phyloP scores from a whole-genome alignment of 2,329 filamentous ascomycete genomes.

The Sporothrix mexicana region DNA sequence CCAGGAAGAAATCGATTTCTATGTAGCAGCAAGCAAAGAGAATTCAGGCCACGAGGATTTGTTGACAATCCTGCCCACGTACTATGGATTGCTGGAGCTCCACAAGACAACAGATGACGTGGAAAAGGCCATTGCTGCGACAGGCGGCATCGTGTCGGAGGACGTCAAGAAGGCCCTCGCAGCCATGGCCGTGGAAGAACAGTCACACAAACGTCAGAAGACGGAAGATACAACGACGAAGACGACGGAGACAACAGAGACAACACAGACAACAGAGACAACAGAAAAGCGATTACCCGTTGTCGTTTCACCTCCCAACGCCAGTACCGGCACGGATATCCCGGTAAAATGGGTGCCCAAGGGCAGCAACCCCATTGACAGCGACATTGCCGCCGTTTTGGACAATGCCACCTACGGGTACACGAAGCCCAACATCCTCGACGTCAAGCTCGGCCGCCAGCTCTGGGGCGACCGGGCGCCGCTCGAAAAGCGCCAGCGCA shows the following conservation, averaged over 20 bases:
- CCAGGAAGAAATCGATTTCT: conserved; percentile 83
- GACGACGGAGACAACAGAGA: not conserved
- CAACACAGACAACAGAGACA: not conserved
- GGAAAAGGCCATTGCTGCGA: conserved; percentile 53
- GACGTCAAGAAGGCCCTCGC: conserved; percentile 46
- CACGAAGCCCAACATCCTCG: conserved; percentile 84
- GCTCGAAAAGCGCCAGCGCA: conserved; percentile 62
- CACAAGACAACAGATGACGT: conserved; percentile 59
- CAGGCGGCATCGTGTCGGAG: conserved; percentile 46
- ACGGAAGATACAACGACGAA: no score
- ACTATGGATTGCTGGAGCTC: conserved; percentile 79
- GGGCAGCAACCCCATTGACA: conserved; percentile 68
- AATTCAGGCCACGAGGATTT: conserved; percentile 69
- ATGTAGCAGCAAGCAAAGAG: conserved; percentile 68
- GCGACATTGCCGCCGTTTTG: conserved; percentile 80
- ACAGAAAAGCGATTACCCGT: not conserved
- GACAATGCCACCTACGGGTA: conserved; percentile 85
- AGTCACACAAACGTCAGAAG: conserved; percentile 31
- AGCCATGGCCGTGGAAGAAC: not conserved
- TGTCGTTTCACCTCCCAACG: conserved; percentile 25
- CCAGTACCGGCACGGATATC: conserved; percentile 31
- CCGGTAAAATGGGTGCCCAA: conserved; percentile 53
- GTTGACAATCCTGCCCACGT: conserved; percentile 80
- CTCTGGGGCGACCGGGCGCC: conserved; percentile 81
- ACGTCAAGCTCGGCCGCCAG: conserved; percentile 86